A percentile compares a stretch with the other conserved stretches of the same genome.
Evolutionary conservation across 306 rosid genomes (phyloP).

Genomic region (Glycine tomentella): DNA sequence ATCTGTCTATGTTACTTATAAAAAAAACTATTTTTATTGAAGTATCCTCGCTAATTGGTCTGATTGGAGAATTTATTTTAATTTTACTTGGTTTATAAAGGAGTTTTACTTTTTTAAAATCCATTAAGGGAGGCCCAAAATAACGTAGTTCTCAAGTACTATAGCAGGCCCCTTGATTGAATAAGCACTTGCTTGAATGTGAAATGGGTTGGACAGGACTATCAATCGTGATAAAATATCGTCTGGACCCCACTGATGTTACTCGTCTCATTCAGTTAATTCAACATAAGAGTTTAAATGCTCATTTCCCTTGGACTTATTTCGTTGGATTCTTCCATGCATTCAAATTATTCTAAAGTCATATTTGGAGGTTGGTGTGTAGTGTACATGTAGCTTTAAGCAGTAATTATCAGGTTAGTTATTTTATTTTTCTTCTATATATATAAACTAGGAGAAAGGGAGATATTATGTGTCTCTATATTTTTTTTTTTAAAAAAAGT

Average conservation of each 20-base stretch:
- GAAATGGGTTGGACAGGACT: constrained; percentile 34
- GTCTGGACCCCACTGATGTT: constrained; percentile 40
- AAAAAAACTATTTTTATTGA: too few species aligned
- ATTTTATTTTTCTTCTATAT: too few species aligned
- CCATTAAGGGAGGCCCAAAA: background rate
- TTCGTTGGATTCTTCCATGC: background rate
- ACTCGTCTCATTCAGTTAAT: background rate
- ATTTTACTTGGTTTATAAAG: too few species aligned
- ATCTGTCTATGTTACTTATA: too few species aligned
- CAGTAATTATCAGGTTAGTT: background rate
- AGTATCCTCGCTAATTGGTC: too few species aligned
- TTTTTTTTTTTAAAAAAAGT: too few species aligned
- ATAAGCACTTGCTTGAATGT: constrained; percentile 12
- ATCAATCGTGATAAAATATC: constrained; percentile 21
- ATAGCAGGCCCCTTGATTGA: background rate
- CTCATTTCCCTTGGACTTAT: constrained; percentile 27
- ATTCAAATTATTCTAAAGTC: background rate
- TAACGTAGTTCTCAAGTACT: background rate
- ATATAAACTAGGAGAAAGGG: too few species aligned
- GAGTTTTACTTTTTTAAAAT: too few species aligned
- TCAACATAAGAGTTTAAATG: background rate
- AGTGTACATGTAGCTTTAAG: background rate
- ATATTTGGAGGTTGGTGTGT: background rate
- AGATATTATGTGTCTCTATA: too few species aligned
- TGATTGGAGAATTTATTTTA: too few species aligned